phyloP scores from a whole-genome alignment of 179 eudicot genomes.

The Drosera spatulata region DNA sequence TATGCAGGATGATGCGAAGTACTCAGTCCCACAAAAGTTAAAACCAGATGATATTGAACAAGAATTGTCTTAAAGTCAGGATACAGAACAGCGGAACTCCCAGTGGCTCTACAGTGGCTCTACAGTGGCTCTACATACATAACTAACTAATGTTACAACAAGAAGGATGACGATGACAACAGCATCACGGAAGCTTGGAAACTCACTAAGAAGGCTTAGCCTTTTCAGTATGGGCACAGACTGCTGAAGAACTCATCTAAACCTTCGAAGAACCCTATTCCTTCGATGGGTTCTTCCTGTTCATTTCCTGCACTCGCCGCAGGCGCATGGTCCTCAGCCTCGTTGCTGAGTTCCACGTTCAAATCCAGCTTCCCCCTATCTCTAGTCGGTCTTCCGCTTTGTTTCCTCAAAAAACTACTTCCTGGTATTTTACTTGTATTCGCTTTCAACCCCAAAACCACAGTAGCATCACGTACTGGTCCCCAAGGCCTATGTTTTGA shows the following conservation, averaged over 20 bases:
- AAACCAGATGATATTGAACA: too few species aligned
- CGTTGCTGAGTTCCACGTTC: slow-evolving; percentile 33
- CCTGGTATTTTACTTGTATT: slow-evolving; percentile 9
- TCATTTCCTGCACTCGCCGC: slow-evolving; percentile 30
- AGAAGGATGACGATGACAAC: not conserved
- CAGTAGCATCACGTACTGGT: slow-evolving; percentile 12
- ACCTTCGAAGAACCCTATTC: slow-evolving; percentile 77
- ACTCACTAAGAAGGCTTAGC: slow-evolving; percentile 52
- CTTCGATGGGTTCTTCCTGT: slow-evolving; percentile 58
- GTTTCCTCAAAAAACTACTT: slow-evolving; percentile 16
- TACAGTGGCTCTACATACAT: not conserved
- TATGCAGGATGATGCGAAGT: too few species aligned
- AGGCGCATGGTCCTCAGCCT: slow-evolving; percentile 43
- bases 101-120: too few species aligned
- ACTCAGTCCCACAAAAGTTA: too few species aligned
- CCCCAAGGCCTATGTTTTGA: slow-evolving; percentile 17
- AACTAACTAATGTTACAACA: not conserved
- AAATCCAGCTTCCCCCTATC: slow-evolving; percentile 32
- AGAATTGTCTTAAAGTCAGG: too few species aligned
- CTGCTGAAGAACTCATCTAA: slow-evolving; percentile 86
- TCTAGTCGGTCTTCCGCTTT: slow-evolving; percentile 18
- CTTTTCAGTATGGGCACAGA: slow-evolving; percentile 58
- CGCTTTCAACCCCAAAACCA: slow-evolving; percentile 11
- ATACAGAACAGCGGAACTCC: too few species aligned
- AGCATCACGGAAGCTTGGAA: not conserved